These are phyloP conservation scores for Peronosclerospora sorghi DNA, from an alignment of 352 stramenopile species.

Conservation along the genomic window DNA sequence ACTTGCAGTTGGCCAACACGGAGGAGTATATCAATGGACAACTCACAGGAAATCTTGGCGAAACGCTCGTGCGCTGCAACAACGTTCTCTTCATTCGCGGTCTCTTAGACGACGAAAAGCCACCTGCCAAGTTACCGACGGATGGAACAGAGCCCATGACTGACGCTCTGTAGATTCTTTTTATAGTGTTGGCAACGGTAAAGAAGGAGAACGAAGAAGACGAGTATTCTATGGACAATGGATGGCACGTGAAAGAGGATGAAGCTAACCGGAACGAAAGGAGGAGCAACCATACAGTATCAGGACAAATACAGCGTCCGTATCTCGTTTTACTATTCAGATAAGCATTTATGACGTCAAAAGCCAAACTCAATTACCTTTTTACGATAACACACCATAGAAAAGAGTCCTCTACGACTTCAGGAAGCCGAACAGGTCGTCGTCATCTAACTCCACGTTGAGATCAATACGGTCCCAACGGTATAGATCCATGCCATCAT, in stretches of 20 bases:
- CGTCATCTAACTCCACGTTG: constrained; percentile 73
- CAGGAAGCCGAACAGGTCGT: constrained; percentile 81
- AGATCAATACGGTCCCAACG: constrained; percentile 75
- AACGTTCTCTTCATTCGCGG: constrained; percentile 97
- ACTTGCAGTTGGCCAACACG: constrained; percentile 94
- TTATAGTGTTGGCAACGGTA: background rate
- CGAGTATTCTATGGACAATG: background rate
- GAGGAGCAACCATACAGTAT: too few species aligned
- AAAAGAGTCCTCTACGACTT: constrained; percentile 38
- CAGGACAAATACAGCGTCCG: too few species aligned
- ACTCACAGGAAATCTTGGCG: constrained; percentile 92
- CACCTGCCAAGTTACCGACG: constrained; percentile 21
- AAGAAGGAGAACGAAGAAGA: background rate
- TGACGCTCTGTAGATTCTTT: constrained; percentile 14
- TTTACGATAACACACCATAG: background rate
- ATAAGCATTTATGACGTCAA: background rate
- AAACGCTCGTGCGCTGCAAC: constrained; percentile 99
- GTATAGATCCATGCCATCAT: constrained; percentile 60
- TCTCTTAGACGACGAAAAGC: constrained; percentile 66
- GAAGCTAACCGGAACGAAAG: too few species aligned
- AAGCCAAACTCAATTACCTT: background rate
- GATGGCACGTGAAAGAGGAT: background rate
- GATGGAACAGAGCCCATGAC: constrained; percentile 32
- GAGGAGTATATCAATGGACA: constrained; percentile 97
- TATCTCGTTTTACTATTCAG: too few species aligned